Conservation (phyloP, 768 basidiomycete species). For the Phylloporus sp. region DNA sequence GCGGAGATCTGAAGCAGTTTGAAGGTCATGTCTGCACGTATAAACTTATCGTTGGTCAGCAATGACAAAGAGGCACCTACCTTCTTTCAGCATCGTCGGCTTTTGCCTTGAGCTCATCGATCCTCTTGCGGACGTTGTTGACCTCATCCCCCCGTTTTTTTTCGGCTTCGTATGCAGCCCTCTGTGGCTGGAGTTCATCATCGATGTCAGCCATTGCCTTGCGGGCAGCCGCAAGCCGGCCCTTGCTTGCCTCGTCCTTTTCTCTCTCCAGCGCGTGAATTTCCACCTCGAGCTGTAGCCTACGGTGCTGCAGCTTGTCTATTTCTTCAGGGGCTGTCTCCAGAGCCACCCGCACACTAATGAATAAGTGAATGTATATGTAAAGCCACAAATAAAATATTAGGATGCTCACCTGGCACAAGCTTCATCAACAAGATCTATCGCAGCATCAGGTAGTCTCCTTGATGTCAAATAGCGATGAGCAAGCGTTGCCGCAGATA, state of each 20-base stretch:
- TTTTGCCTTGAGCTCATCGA: slow-evolving; percentile 90
- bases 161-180: slow-evolving; percentile 83
- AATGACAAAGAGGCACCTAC: slow-evolving; percentile 35
- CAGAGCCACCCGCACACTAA: slow-evolving; percentile 81
- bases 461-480: slow-evolving; percentile 88
- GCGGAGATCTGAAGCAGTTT: slow-evolving; percentile 80
- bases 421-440: slow-evolving; percentile 90
- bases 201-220: slow-evolving; percentile 82
- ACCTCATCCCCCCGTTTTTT: slow-evolving; percentile 81
- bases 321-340: slow-evolving; percentile 94
- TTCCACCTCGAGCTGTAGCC: slow-evolving; percentile 90
- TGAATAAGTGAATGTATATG: slow-evolving; percentile 2
- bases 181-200: slow-evolving; percentile 77
- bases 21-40: slow-evolving; percentile 55
- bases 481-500: slow-evolving; percentile 85
- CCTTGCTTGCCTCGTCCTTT: slow-evolving; percentile 85
- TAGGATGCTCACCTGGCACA: slow-evolving; percentile 63
- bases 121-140: slow-evolving; percentile 66
- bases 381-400: neutral
- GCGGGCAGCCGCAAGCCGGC: slow-evolving; percentile 67
- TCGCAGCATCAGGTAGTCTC: slow-evolving; percentile 79
- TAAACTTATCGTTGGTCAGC: neutral
- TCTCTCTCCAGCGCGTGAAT: slow-evolving; percentile 93
- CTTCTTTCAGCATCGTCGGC: slow-evolving; percentile 89
- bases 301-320: slow-evolving; percentile 83